Percentiles rank a stretch among this genome's conserved stretches.
phyloP scores from a whole-genome alignment of 1,284 basidiomycete genomes.

The Cutaneotrichosporon curvatum region DNA sequence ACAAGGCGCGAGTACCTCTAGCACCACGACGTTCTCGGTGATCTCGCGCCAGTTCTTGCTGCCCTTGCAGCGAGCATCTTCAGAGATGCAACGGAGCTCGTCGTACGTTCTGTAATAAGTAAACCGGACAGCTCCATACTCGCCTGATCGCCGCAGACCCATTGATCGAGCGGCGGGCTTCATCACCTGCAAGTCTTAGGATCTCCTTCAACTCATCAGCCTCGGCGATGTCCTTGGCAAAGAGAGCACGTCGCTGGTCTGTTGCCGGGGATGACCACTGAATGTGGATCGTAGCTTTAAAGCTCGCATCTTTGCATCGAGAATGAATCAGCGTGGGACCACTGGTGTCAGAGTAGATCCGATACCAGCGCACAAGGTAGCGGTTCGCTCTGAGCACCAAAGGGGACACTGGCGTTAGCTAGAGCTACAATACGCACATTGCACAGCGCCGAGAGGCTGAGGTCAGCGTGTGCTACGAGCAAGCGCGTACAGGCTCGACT shows the following conservation, averaged over 20 bases:
- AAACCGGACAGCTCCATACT: neutral
- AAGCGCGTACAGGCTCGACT: slow-evolving; percentile 23
- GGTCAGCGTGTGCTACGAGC: neutral
- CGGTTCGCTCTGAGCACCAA: slow-evolving; percentile 9
- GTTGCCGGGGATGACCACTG: slow-evolving; percentile 1
- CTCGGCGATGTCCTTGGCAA: neutral
- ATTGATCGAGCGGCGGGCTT: slow-evolving; percentile 15
- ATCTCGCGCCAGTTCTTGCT: slow-evolving; percentile 2
- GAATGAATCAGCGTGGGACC: slow-evolving; percentile 23
- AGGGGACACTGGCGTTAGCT: slow-evolving; percentile 14
- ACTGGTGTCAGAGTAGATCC: slow-evolving; percentile 11
- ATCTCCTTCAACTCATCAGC: slow-evolving; percentile 5
- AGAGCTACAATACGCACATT: slow-evolving; percentile 5
- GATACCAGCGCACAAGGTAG: slow-evolving; percentile 18
- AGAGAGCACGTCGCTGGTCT: neutral
- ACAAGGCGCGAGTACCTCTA: slow-evolving; percentile 12
- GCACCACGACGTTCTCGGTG: slow-evolving; percentile 21
- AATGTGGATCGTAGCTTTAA: slow-evolving; percentile 17
- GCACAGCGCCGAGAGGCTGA: slow-evolving; percentile 8
- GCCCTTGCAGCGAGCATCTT: neutral
- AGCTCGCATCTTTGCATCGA: slow-evolving; percentile 1
- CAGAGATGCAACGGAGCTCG: neutral
- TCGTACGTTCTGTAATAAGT: neutral
- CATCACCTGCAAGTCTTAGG: slow-evolving; percentile 16
- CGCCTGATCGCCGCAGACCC: neutral